Evolutionary conservation across 352 stramenopile genomes (phyloP).

Genomic region (Globisporangium nagaii): DNA sequence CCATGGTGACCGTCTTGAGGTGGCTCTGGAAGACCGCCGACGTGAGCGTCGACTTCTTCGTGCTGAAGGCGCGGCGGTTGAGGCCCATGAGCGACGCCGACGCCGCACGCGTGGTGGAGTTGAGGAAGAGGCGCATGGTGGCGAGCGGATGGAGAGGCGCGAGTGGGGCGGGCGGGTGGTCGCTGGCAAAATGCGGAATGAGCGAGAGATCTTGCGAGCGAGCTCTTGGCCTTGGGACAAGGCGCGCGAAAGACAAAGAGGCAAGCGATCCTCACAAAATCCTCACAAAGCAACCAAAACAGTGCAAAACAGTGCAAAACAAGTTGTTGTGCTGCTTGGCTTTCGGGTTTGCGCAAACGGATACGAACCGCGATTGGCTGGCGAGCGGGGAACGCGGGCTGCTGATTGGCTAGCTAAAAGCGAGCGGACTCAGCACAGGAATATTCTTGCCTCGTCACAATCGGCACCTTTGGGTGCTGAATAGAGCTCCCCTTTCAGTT

Average conservation of each 20-base stretch:
- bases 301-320: too few relatives aligned
- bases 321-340: background rate
- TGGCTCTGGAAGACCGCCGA: slow-evolving; percentile 70
- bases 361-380: background rate
- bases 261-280: background rate
- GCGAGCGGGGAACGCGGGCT: too few relatives aligned
- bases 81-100: slow-evolving; percentile 30
- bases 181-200: slow-evolving; percentile 12
- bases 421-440: slow-evolving; percentile 1
- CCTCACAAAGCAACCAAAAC: background rate
- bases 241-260: too few relatives aligned
- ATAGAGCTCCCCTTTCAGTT: too few relatives aligned
- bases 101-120: slow-evolving; percentile 35
- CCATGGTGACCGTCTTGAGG: slow-evolving; percentile 75
- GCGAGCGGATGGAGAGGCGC: background rate
- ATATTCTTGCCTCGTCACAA: slow-evolving; percentile 2
- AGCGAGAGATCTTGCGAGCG: too few relatives aligned
- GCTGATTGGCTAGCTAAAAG: too few relatives aligned
- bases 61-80: slow-evolving; percentile 40
- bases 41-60: slow-evolving; percentile 53
- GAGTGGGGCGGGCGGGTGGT: background rate
- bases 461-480: background rate
- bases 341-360: slow-evolving; percentile 7
- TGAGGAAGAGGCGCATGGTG: slow-evolving; percentile 63
- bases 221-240: background rate